Evolutionary conservation across 352 stramenopile species (phyloP).

Genomic region (Pythium insidiosum): DNA sequence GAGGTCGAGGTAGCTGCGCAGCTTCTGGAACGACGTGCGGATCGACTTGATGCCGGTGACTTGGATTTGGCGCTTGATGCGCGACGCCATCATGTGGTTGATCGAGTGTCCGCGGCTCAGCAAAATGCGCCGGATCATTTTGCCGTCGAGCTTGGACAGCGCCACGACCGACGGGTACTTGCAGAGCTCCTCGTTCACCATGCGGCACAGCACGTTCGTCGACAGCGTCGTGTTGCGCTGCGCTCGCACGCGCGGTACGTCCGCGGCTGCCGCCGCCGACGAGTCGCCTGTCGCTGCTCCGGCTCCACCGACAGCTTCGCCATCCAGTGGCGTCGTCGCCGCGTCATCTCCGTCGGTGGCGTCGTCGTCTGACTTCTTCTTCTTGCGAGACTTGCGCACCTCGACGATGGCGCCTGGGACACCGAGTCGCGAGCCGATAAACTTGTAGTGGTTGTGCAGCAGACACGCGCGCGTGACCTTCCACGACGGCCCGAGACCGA

Average conservation of each 20-base stretch:
- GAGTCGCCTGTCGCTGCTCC: neutral
- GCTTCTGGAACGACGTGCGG: slow-evolving; percentile 56
- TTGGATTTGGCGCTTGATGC: slow-evolving; percentile 69
- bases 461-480: slow-evolving; percentile 74
- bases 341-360: neutral
- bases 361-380: too few species aligned
- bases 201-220: slow-evolving; percentile 65
- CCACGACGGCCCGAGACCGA: slow-evolving; percentile 50
- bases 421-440: slow-evolving; percentile 50
- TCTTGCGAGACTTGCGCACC: too few species aligned
- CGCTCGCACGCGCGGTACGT: slow-evolving; percentile 1
- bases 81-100: slow-evolving; percentile 80
- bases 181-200: slow-evolving; percentile 61
- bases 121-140: slow-evolving; percentile 63
- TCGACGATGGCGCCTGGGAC: too few species aligned
- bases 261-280: neutral
- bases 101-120: slow-evolving; percentile 62
- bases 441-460: slow-evolving; percentile 83
- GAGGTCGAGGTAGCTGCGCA: slow-evolving; percentile 49
- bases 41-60: slow-evolving; percentile 48
- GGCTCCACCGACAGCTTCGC: neutral
- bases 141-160: slow-evolving; percentile 68
- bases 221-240: slow-evolving; percentile 80
- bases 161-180: slow-evolving; percentile 48
- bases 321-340: slow-evolving; percentile 1